Percentiles rank a stretch among this genome's conserved stretches.
Conservation (phyloP, 441 rosid genomes). For the Sinapis alba region DNA sequence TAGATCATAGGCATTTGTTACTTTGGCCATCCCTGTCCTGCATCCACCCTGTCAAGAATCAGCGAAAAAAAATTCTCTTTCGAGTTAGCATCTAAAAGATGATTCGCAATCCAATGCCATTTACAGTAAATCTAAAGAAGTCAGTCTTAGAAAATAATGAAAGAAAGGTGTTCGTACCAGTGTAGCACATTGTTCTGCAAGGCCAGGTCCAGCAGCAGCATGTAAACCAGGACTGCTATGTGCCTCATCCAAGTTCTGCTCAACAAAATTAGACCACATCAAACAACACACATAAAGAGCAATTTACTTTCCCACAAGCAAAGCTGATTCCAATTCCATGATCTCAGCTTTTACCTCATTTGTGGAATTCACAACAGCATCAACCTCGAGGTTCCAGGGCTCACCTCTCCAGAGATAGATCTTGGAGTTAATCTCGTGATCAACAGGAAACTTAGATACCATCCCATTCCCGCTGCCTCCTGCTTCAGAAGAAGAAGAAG, state of each 20-base stretch:
- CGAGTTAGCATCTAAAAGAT: not conserved
- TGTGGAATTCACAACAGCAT: conserved; percentile 97
- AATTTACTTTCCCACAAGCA: not conserved
- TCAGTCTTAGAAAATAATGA: not conserved
- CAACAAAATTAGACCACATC: conserved; percentile 19
- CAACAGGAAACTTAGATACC: conserved; percentile 84
- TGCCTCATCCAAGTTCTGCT: conserved; percentile 92
- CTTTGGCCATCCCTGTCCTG: conserved; percentile 98
- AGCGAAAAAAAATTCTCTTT: too few relatives aligned
- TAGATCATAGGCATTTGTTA: conserved; percentile 94
- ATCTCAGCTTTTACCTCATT: conserved; percentile 68
- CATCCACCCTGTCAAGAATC: conserved; percentile 84
- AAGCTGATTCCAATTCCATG: not conserved
- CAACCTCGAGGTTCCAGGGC: conserved; percentile 99
- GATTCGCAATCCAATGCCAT: too few relatives aligned
- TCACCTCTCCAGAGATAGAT: conserved; percentile 96
- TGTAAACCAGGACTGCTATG: conserved; percentile 96
- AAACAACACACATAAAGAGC: not conserved
- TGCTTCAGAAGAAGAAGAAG: conserved; percentile 56
- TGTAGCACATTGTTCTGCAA: conserved; percentile 92
- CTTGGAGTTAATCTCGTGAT: conserved; percentile 83
- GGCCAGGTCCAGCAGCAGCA: conserved; percentile 98
- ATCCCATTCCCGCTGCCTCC: conserved; percentile 67
- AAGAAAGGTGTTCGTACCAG: conserved; percentile 54
- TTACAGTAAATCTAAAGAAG: too few relatives aligned